Percentiles rank a stretch among this genome's conserved stretches.
Evolutionary conservation across 371 early-diverging fungal species (phyloP).

Genomic region (Actinomortierella ambigua): DNA sequence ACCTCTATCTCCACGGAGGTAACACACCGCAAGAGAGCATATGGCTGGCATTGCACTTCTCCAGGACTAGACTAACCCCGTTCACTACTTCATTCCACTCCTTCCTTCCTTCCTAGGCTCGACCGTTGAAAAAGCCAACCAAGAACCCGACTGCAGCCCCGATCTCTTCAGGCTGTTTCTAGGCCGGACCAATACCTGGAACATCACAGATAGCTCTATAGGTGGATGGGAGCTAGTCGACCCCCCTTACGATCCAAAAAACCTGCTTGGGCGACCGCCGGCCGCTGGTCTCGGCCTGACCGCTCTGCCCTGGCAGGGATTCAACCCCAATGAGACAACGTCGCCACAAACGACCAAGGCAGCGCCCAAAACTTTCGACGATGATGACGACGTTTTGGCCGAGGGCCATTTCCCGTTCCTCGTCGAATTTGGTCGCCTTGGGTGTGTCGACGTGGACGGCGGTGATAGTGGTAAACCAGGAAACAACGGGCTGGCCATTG

Average conservation of each 20-base stretch:
- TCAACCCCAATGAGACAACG: conserved; percentile 7
- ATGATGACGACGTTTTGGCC: background rate
- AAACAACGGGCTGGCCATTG: conserved; percentile 9
- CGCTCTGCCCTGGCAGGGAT: conserved; percentile 27
- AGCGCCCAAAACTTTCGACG: too few species aligned
- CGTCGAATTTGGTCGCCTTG: conserved; percentile 39
- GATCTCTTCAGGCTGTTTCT: too few species aligned
- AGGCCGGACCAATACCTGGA: too few species aligned
- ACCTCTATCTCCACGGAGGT: conserved; percentile 46
- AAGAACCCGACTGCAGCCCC: too few species aligned
- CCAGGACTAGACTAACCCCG: background rate
- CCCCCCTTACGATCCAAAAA: conserved; percentile 23
- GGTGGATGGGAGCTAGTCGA: conserved; percentile 28
- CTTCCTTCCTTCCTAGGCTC: conserved; percentile 14
- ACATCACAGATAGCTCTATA: too few species aligned
- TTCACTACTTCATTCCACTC: background rate
- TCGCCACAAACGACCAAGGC: conserved; percentile 16
- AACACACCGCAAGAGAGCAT: background rate
- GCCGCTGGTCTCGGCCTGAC: conserved; percentile 36
- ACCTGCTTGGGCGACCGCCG: conserved; percentile 13
- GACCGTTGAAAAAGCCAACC: background rate
- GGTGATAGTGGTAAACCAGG: too few species aligned
- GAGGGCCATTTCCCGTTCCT: conserved; percentile 31
- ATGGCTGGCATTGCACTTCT: background rate
- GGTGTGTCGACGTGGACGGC: conserved; percentile 21